Percentiles rank a stretch among this genome's conserved stretches.
Conservation (phyloP, 1,284 basidiomycete species). For the Boletellus sp. region DNA sequence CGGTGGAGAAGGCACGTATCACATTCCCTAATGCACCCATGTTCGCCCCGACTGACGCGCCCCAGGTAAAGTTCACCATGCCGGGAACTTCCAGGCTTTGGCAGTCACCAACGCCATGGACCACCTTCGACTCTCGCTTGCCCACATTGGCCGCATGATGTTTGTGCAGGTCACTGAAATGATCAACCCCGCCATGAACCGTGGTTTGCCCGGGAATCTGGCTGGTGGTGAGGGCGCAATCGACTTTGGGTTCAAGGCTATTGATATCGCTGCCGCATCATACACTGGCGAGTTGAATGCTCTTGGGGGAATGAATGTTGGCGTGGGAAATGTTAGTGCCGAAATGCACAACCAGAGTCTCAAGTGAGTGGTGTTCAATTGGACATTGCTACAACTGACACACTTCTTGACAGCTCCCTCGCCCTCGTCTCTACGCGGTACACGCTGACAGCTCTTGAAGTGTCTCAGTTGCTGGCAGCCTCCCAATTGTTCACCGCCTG, state of each 20-base stretch:
- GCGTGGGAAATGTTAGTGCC: constrained; percentile 80
- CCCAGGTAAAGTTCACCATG: constrained; percentile 69
- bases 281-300: constrained; percentile 81
- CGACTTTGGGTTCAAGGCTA: constrained; percentile 82
- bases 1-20: constrained; percentile 18
- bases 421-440: constrained; percentile 79
- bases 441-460: constrained; percentile 72
- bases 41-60: constrained; percentile 51
- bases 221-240: constrained; percentile 80
- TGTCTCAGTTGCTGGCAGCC: constrained; percentile 68
- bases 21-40: not conserved
- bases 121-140: constrained; percentile 76
- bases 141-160: constrained; percentile 80
- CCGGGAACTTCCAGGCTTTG: constrained; percentile 88
- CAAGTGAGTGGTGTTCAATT: constrained; percentile 51
- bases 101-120: constrained; percentile 86
- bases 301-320: constrained; percentile 75
- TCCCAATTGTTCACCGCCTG: constrained; percentile 76
- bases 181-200: constrained; percentile 78
- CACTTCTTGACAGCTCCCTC: constrained; percentile 54
- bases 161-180: constrained; percentile 85
- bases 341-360: constrained; percentile 89
- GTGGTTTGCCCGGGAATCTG: constrained; percentile 75
- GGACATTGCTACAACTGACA: constrained; percentile 1
- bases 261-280: constrained; percentile 81